Percentiles rank a stretch among this genome's conserved stretches.
These are phyloP conservation scores for Pythium phragmitis DNA, from an alignment of 352 stramenopile genomes.

Conservation along the genomic window DNA sequence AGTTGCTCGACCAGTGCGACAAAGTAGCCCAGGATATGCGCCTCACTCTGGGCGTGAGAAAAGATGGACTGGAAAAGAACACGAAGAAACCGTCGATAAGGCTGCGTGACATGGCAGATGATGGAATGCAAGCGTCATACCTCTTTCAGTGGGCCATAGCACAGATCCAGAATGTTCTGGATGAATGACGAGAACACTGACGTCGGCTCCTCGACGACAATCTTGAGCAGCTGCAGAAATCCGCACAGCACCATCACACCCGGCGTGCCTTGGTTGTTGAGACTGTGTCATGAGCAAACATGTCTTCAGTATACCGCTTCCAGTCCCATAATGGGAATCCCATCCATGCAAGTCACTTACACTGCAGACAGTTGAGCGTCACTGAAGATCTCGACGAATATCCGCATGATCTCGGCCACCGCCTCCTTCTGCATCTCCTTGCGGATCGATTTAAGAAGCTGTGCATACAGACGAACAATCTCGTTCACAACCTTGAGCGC, in stretches of 20 bases:
- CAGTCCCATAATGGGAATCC: too few species aligned
- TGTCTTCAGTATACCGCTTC: background rate
- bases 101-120: too few species aligned
- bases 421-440: conserved; percentile 83
- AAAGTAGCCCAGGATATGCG: conserved; percentile 67
- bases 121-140: conserved; percentile 31
- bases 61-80: conserved; percentile 45
- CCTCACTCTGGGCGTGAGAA: conserved; percentile 65
- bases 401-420: conserved; percentile 66
- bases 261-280: conserved; percentile 58
- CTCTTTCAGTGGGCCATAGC: conserved; percentile 77
- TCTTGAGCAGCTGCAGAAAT: conserved; percentile 75
- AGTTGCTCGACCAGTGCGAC: conserved; percentile 71
- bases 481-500: conserved; percentile 80
- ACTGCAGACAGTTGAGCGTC: conserved; percentile 61
- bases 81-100: too few species aligned
- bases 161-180: conserved; percentile 75
- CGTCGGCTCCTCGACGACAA: conserved; percentile 76
- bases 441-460: conserved; percentile 76
- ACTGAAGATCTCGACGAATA: conserved; percentile 82
- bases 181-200: conserved; percentile 72
- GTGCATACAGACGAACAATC: conserved; percentile 71
- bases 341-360: conserved; percentile 35
- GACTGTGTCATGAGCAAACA: conserved; percentile 27
- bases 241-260: conserved; percentile 73